Percentiles rank a stretch among this genome's conserved stretches.
phyloP scores from a whole-genome alignment of 2,329 filamentous ascomycete species.

The Epichloe gansuensis region DNA sequence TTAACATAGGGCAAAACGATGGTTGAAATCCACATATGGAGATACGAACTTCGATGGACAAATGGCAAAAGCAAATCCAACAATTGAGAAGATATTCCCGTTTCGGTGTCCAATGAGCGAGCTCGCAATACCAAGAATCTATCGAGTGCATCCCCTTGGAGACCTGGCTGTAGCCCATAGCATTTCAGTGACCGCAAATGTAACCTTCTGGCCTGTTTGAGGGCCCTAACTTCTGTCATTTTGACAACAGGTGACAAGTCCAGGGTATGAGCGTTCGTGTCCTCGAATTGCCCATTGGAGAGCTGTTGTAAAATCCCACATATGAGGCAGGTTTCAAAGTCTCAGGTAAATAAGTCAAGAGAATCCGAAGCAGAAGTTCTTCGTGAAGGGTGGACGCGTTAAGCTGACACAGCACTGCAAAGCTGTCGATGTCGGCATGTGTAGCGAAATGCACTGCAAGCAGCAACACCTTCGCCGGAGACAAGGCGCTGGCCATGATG shows the following conservation, averaged over 20 bases:
- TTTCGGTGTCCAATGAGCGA: constrained; percentile 57
- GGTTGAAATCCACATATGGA: constrained; percentile 58
- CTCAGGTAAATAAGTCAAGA: constrained; percentile 70
- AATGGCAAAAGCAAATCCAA: constrained; percentile 59
- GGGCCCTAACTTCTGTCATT: constrained; percentile 50
- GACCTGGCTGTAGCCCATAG: constrained; percentile 33
- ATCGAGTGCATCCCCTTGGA: constrained; percentile 42
- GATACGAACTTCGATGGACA: constrained; percentile 44
- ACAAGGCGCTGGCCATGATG: constrained; percentile 28
- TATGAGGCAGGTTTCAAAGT: constrained; percentile 52
- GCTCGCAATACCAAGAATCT: constrained; percentile 57
- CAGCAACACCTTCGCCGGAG: constrained; percentile 57
- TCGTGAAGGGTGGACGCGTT: constrained; percentile 46
- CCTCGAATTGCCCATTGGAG: constrained; percentile 32
- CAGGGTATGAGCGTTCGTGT: constrained; percentile 30
- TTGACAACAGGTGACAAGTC: constrained; percentile 44
- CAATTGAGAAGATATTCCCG: constrained; percentile 58
- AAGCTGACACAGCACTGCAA: constrained; percentile 47
- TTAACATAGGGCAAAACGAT: constrained; percentile 56
- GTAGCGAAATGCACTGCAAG: constrained; percentile 60
- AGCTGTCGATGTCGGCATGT: constrained; percentile 49
- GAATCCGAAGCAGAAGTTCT: constrained; percentile 56
- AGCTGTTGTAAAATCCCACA: constrained; percentile 48
- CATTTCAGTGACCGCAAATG: constrained; percentile 46
- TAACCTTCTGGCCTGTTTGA: constrained; percentile 51